phyloP scores from a whole-genome alignment of 345 rosid genomes.

The Eucalyptus viminalis region DNA sequence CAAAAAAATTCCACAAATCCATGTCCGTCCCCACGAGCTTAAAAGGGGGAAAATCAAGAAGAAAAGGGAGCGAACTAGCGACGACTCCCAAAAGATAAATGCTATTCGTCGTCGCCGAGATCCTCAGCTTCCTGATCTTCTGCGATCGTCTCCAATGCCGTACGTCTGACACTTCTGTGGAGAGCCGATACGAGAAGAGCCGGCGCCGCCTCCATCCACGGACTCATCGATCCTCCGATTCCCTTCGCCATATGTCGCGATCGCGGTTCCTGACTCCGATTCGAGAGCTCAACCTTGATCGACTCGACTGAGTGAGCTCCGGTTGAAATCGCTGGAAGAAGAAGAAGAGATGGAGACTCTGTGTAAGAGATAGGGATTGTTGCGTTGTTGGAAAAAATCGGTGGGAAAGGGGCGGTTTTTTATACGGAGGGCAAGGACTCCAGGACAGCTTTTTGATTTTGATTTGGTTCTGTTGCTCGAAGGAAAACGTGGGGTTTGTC shows the following conservation, averaged over 20 bases:
- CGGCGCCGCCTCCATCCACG: slow-evolving; percentile 31
- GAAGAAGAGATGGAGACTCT: neutral
- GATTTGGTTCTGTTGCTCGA: no score
- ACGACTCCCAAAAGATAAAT: neutral
- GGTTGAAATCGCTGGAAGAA: neutral
- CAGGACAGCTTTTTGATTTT: no score
- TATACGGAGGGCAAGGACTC: no score
- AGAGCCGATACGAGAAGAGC: slow-evolving; percentile 9
- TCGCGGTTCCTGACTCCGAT: neutral
- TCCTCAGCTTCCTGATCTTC: slow-evolving; percentile 26
- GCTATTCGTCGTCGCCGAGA: neutral
- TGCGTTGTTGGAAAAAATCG: neutral
- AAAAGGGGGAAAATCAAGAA: neutral
- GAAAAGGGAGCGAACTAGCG: neutral
- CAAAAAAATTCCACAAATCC: no score
- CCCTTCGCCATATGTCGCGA: slow-evolving; percentile 5
- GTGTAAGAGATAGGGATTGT: neutral
- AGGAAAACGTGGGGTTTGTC: no score
- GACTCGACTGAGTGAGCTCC: neutral
- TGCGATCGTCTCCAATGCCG: slow-evolving; percentile 26
- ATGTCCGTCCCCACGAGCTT: neutral
- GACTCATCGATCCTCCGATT: neutral
- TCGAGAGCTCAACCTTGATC: neutral
- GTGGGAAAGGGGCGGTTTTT: neutral
- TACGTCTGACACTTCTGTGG: slow-evolving; percentile 1